Evolutionary conservation across 106 monocot species (phyloP), one percentile per base, ranked within the genome.

Genomic region (Dendrobium huoshanense): DNA sequence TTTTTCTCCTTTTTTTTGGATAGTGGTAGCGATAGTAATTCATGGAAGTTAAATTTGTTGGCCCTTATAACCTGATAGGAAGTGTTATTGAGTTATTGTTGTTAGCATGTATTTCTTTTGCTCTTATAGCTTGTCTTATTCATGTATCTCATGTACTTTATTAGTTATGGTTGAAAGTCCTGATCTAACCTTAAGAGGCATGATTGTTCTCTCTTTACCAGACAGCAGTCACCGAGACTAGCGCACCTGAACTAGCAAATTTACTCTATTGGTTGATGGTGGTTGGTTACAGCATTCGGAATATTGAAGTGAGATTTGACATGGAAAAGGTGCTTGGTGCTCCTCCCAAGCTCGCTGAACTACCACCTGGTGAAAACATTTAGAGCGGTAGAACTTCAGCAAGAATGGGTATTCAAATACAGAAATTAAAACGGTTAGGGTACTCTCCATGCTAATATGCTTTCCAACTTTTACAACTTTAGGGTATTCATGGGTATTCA

Each of bases 211-310:
- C 45, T 7, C 25, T 3, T 67, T 22, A 73, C 22, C 74, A 98
- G 97, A 87, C 89, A 45, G 84, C 87, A 3, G 83, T 87, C 55
- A 87, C 91, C 5, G 89, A 92, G 80, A 94, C 94, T 75, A 94
- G 87, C 78, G 94, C 91, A 40, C 83, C 92, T 22, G 70, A 70
- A 15, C 90, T 98, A 31, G 91, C 88, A 31, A 98, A 98, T 31
- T 49, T 98, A 78, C 79, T 98, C 20, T 94, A 81, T 54, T 98
- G 97, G 97, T 78, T 98, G 73, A 98, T 98, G 97, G 87, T 98
- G 55, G 97, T 97, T 67, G 94, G 97, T 40, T 97, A 97, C 77
- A 91, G 92, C 84, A 87, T 97, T 74, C 90, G 97, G 22, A 97
- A 94, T 24, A 97, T 97, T 77, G 97, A 97, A 81, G 97, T 97